Base-by-base conservation (phyloP, 768 basidiomycete species). In the Pisolithus orientalis region DNA sequence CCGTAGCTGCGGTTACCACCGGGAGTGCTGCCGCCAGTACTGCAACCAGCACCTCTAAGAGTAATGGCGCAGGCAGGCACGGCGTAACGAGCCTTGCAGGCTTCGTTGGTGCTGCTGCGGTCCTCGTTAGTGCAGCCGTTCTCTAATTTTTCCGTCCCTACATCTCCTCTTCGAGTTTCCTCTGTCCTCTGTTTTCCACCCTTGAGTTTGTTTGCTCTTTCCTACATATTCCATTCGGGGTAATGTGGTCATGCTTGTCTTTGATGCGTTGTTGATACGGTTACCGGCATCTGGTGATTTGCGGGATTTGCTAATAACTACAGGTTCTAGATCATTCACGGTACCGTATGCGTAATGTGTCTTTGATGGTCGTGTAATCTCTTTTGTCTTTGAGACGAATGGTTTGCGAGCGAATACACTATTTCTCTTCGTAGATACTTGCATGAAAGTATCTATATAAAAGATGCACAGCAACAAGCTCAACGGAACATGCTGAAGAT, bases 1-100 rank as follows among this genome's bases (percentile, higher is more conserved):
- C 39, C 14, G 25, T 28, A 1, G 10, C 44, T 39, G 2, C 37
- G 28, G 14, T n/a, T 13, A 13, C n/a, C 25, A 51, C 32, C 42
- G 13, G 28, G 5, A 5, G 7, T 16, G 44, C 70, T 21, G 57
- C 66, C 9, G 17, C 40, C 40, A 9, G 17, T 6, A 40, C 67
- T 16, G 14, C 70, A 0, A 34, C 65, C 3, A 25, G 1, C 52
- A 2, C 14, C 54, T 32, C 42, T 47, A 11, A 25, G 59, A 11
- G 39, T 59, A 61, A 51, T 14, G 49, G 56, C 21, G 65, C 67
- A n/a, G 58, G 49, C 49, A 69, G 55, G 39, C 54, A 61, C n/a
- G 53, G 52, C 24, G 47, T 67, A 9, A 45, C 66, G 6, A 48
- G 55, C 10, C 17, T 53, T 11, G 60, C 63, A 1, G 54, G 65